phyloP scores from a whole-genome alignment of 345 rosid species.

The Rhizophora mangle region DNA sequence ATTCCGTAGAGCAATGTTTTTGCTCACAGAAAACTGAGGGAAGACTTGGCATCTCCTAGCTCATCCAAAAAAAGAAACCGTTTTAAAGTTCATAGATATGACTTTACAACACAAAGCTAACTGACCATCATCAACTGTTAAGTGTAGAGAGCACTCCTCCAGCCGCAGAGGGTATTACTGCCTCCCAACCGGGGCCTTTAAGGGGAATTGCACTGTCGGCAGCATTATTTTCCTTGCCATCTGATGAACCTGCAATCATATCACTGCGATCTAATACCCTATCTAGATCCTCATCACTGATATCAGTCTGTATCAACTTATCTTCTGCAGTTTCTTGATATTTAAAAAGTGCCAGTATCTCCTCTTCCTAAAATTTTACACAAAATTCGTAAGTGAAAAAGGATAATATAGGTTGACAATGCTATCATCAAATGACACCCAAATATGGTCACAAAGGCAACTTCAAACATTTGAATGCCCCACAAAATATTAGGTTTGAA shows the following conservation, averaged over 20 bases:
- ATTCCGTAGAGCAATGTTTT: constrained; percentile 1
- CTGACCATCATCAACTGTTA: constrained; percentile 40
- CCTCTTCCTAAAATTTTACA: constrained; percentile 63
- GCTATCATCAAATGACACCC: background rate
- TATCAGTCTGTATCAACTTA: constrained; percentile 79
- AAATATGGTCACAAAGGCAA: background rate
- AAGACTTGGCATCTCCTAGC: background rate
- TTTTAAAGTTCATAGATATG: background rate
- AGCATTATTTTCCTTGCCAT: constrained; percentile 23
- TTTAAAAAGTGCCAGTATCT: constrained; percentile 60
- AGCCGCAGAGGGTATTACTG: constrained; percentile 60
- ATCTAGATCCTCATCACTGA: constrained; percentile 74
- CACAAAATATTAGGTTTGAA: no score
- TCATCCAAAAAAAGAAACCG: background rate
- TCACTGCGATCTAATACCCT: constrained; percentile 73
- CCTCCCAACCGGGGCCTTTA: constrained; percentile 99
- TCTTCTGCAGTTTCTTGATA: constrained; percentile 89
- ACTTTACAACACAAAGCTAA: background rate
- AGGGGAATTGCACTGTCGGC: constrained; percentile 41
- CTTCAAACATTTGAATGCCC: background rate
- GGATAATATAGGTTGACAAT: background rate
- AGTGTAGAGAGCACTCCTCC: constrained; percentile 86
- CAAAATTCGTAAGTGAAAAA: background rate
- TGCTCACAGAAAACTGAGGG: background rate
- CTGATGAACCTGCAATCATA: constrained; percentile 34